These are phyloP conservation scores for Ophiocordyceps unilateralis DNA, from an alignment of 2,329 filamentous ascomycete species.

Conservation along the genomic window DNA sequence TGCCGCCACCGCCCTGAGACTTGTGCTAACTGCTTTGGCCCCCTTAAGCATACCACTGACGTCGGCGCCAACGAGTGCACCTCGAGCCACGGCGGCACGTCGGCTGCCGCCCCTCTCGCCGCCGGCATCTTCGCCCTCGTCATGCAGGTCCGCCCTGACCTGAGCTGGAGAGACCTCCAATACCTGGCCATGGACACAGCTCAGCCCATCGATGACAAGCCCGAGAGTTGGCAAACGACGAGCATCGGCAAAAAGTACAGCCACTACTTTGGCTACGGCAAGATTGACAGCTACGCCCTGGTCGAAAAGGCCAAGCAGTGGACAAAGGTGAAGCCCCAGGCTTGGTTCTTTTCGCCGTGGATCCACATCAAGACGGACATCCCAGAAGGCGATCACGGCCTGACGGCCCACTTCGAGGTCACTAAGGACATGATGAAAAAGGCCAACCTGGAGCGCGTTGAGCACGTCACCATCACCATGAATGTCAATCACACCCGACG, in stretches of 20 bases:
- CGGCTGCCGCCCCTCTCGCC: constrained; percentile 81
- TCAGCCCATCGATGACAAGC: constrained; percentile 53
- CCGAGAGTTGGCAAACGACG: constrained; percentile 66
- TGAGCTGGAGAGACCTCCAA: constrained; percentile 89
- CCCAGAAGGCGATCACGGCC: constrained; percentile 66
- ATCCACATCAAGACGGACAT: constrained; percentile 73
- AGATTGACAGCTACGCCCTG: constrained; percentile 73
- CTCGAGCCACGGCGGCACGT: constrained; percentile 77
- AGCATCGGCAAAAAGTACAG: constrained; percentile 73
- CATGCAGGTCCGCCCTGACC: constrained; percentile 65
- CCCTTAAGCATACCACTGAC: constrained; percentile 63
- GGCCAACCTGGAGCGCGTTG: constrained; percentile 71
- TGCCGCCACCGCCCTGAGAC: too few relatives aligned
- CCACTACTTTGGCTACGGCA: constrained; percentile 90
- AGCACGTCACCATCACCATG: constrained; percentile 97
- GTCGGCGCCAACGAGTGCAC: constrained; percentile 73
- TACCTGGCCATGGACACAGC: constrained; percentile 78
- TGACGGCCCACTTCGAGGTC: constrained; percentile 67
- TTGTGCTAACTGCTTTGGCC: too few relatives aligned
- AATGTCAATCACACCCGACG: constrained; percentile 77
- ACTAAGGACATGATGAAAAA: constrained; percentile 63
- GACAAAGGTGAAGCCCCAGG: constrained; percentile 81
- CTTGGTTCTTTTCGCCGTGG: constrained; percentile 91
- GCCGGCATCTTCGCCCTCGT: constrained; percentile 85
- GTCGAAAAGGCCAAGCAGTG: constrained; percentile 76